Conservation (phyloP, 2,329 filamentous ascomycete genomes). For the Botrytis fabae region DNA sequence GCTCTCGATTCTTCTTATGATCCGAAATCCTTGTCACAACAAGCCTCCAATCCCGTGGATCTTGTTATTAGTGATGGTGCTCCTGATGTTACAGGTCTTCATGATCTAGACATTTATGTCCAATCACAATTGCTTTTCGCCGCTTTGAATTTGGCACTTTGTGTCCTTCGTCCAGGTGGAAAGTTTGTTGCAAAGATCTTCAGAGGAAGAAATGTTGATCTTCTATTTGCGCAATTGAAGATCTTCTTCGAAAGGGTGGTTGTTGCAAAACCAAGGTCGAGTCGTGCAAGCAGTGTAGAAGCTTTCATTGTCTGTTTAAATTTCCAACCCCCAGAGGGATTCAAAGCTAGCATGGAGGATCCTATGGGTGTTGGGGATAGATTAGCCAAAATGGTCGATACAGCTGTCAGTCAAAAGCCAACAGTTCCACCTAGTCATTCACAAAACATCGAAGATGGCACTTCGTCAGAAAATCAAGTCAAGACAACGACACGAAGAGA, state of each 20-base stretch:
- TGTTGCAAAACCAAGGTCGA: conserved; percentile 91
- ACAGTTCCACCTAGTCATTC: conserved; percentile 46
- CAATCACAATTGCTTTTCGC: conserved; percentile 94
- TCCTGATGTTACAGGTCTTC: conserved; percentile 92
- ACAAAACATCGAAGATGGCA: conserved; percentile 48
- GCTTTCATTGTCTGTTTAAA: conserved; percentile 95
- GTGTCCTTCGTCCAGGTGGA: conserved; percentile 87
- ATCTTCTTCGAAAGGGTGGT: conserved; percentile 85
- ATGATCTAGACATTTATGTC: conserved; percentile 97
- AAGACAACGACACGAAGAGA: conserved; percentile 25
- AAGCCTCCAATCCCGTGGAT: conserved; percentile 77
- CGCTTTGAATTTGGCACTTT: conserved; percentile 88
- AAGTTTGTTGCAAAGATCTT: conserved; percentile 99
- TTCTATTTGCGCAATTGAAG: conserved; percentile 91
- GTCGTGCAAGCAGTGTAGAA: conserved; percentile 93
- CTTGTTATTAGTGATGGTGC: conserved; percentile 94
- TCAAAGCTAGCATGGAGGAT: conserved; percentile 72
- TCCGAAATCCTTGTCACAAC: conserved; percentile 46
- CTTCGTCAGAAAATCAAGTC: conserved; percentile 43
- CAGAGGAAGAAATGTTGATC: conserved; percentile 88
- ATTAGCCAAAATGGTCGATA: conserved; percentile 52
- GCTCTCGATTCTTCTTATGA: conserved; percentile 76
- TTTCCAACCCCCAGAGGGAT: conserved; percentile 77
- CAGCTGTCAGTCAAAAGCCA: conserved; percentile 46
- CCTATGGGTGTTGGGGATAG: conserved; percentile 66